Evolutionary conservation across 2,329 filamentous ascomycete genomes (phyloP), one percentile per base, ranked within the genome.

Genomic region (Elsinoe fawcettii): DNA sequence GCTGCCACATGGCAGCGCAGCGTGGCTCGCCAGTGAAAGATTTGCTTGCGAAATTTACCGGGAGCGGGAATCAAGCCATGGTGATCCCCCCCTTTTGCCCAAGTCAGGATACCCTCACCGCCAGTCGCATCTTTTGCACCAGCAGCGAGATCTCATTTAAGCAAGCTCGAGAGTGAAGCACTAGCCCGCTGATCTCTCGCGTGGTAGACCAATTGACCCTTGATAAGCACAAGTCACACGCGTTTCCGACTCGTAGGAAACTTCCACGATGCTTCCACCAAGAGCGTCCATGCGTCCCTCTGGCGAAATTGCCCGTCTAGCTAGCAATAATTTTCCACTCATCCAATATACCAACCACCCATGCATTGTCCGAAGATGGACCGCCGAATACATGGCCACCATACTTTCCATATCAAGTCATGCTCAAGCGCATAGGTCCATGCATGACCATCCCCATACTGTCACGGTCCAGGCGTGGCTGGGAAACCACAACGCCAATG

Each of bases 31-130:
- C 5, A 5, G 27, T 30, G 27, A 30, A 30, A 30, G 27, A 30
- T 30, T 30, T 30, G 44, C n/a, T 43, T 46, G 34, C 49, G 49
- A 53, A 53, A 53, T 53, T 53, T 53, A 18, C 49, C 49, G 49
- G 47, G 22, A 32, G 12, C 9, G 18, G 20, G 9, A 12, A 6
- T 14, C 16, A n/a, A 18, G 49, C 30, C 49, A 53, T 36, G n/a
- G 49, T 53, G 49, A 16, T 39, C 9, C 3, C n/a, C 25, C 9
- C 3, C n/a, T 2, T 20, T 32, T n/a, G 16, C 49, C n/a, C 34
- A 11, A 25, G 30, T 30, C 32, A 37, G 30, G 14, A 6, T n/a
- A 53, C 32, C n/a, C 22, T 22, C 30, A 18, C 16, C 30, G 18
- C 32, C n/a, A n/a, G n/a, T n/a, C n/a, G n/a, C n/a, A n/a, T n/a